Conservation (phyloP, 2,329 filamentous ascomycete species). For the Paraconiothyrium brasiliense region DNA sequence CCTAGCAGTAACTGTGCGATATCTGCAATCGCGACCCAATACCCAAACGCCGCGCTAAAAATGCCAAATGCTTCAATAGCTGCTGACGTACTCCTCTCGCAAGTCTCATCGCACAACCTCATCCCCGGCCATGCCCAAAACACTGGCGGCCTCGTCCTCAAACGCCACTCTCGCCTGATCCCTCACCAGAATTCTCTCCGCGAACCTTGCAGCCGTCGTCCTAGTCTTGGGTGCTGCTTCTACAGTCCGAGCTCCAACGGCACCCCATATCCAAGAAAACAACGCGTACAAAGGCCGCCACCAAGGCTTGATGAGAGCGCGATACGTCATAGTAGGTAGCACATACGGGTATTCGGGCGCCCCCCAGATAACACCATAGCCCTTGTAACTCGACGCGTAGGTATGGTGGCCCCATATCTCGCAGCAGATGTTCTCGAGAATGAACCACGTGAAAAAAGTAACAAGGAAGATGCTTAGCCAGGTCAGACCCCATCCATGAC, state of each 20-base stretch:
- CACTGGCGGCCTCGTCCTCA: slow-evolving; percentile 10
- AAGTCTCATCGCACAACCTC: slow-evolving; percentile 18
- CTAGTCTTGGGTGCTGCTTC: neutral
- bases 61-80: slow-evolving; percentile 6
- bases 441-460: slow-evolving; percentile 58
- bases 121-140: slow-evolving; percentile 18
- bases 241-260: neutral
- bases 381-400: slow-evolving; percentile 59
- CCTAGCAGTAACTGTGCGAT: neutral
- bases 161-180: slow-evolving; percentile 1
- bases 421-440: slow-evolving; percentile 55
- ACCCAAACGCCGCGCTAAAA: slow-evolving; percentile 19
- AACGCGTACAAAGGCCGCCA: slow-evolving; percentile 44
- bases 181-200: slow-evolving; percentile 8
- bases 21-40: neutral
- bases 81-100: neutral
- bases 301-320: slow-evolving; percentile 47
- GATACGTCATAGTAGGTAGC: slow-evolving; percentile 63
- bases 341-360: slow-evolving; percentile 65
- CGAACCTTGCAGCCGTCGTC: slow-evolving; percentile 1
- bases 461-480: slow-evolving; percentile 53
- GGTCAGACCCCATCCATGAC: slow-evolving; percentile 47
- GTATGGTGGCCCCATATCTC: slow-evolving; percentile 62
- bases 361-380: slow-evolving; percentile 61
- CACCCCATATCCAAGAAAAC: slow-evolving; percentile 12